Percentiles rank a stretch among this genome's conserved stretches.
These are phyloP conservation scores for Nematodospora anomalae DNA, from an alignment of 1,139 yeast species.

Conservation along the genomic window DNA sequence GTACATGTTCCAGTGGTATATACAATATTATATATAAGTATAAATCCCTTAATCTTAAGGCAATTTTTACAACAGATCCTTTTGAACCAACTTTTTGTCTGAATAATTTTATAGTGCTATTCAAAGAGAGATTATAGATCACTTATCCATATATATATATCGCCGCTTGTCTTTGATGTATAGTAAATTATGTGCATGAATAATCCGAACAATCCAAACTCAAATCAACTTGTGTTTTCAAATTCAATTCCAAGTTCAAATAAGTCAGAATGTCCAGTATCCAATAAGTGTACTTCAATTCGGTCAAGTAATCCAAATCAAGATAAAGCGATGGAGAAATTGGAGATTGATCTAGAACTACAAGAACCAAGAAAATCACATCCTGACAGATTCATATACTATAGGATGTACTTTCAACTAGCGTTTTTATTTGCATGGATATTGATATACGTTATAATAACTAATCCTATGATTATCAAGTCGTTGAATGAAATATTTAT, in stretches of 20 bases:
- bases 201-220: not conserved
- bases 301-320: not conserved
- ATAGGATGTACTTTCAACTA: slow-evolving; percentile 1
- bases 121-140: no score
- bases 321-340: not conserved
- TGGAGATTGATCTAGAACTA: not conserved
- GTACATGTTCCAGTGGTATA: no score
- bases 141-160: no score
- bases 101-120: no score
- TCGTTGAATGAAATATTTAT: slow-evolving; percentile 8
- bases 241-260: not conserved
- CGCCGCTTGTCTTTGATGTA: no score
- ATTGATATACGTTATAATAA: not conserved
- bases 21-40: no score
- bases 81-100: no score
- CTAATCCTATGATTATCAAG: slow-evolving; percentile 1
- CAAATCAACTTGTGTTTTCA: not conserved
- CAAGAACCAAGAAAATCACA: not conserved
- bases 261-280: no score
- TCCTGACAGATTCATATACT: no score
- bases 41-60: no score
- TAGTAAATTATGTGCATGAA: not conserved
- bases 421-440: slow-evolving; percentile 2
- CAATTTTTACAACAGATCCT: no score
- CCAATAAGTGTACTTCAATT: no score